Percentiles rank a stretch among this genome's conserved stretches.
These are phyloP conservation scores for Phytophthora litchii DNA, from an alignment of 352 stramenopile species.

Conservation along the genomic window DNA sequence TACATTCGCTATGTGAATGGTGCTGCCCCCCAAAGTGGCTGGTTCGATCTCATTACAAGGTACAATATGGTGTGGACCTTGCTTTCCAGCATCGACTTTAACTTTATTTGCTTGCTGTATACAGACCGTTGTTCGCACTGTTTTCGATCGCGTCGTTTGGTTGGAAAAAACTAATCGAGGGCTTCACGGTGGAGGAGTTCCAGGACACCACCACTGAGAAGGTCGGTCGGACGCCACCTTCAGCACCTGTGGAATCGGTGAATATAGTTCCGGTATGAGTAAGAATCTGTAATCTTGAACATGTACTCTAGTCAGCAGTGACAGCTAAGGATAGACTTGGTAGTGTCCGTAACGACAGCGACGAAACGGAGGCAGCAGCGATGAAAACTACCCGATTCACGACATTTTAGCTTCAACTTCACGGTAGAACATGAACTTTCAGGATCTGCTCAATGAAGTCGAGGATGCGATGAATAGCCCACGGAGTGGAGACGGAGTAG, in stretches of 20 bases:
- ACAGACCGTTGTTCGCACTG: conserved; percentile 56
- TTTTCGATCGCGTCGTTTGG: conserved; percentile 73
- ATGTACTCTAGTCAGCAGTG: conserved; percentile 18
- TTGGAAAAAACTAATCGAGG: conserved; percentile 66
- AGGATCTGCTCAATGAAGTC: conserved; percentile 77
- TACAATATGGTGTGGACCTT: conserved; percentile 22
- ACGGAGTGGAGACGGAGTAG: conserved; percentile 9
- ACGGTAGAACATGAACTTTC: conserved; percentile 64
- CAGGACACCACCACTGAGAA: conserved; percentile 33
- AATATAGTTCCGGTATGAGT: conserved; percentile 36
- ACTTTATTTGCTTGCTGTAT: conserved; percentile 19
- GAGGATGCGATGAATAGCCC: conserved; percentile 64
- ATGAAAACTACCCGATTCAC: background rate
- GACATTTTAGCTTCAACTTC: background rate
- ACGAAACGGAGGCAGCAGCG: conserved; percentile 18
- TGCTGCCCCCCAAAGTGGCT: conserved; percentile 57
- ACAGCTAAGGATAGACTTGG: conserved; percentile 30
- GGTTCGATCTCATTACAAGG: conserved; percentile 72
- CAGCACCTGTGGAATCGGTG: conserved; percentile 15
- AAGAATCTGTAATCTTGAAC: conserved; percentile 20
- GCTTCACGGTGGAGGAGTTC: conserved; percentile 48
- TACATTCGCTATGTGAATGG: conserved; percentile 90
- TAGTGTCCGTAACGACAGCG: conserved; percentile 12
- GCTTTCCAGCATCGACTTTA: background rate
- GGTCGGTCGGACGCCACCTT: conserved; percentile 6